Conservation (phyloP, 345 rosid genomes). For the Dipteronia dyeriana region DNA sequence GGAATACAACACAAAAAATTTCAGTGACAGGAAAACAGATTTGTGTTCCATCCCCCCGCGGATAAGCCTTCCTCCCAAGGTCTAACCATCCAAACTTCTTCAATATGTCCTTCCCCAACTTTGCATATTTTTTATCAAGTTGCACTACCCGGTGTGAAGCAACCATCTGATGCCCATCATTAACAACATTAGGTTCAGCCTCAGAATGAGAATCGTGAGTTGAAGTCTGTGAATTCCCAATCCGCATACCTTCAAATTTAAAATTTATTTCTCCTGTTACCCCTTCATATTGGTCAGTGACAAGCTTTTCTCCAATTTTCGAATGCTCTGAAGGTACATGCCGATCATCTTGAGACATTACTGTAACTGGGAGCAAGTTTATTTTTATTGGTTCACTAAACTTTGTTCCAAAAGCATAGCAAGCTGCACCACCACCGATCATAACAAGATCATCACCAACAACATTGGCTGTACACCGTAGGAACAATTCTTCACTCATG, state of each 20-base stretch:
- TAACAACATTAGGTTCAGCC: constrained; percentile 20
- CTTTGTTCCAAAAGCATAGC: constrained; percentile 96
- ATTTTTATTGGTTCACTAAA: constrained; percentile 78
- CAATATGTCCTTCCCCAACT: constrained; percentile 77
- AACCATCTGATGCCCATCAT: constrained; percentile 20
- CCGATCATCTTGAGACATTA: constrained; percentile 33
- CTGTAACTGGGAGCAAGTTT: constrained; percentile 47
- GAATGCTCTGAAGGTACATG: not conserved
- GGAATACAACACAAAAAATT: constrained; percentile 49
- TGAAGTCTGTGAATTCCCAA: constrained; percentile 25
- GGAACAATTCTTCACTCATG: constrained; percentile 65
- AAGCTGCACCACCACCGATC: constrained; percentile 95
- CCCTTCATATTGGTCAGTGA: constrained; percentile 23
- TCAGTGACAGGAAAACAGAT: constrained; percentile 83
- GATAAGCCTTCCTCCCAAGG: constrained; percentile 65
- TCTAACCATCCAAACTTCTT: constrained; percentile 91
- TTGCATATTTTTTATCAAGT: constrained; percentile 65
- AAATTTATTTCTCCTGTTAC: constrained; percentile 25
- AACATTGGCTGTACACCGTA: constrained; percentile 71
- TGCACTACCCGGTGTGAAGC: constrained; percentile 49
- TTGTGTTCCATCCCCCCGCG: constrained; percentile 46
- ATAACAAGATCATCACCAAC: constrained; percentile 69
- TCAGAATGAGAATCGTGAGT: constrained; percentile 28
- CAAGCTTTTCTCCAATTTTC: constrained; percentile 28
- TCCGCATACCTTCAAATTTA: constrained; percentile 25